Percentiles rank a stretch among this genome's conserved stretches.
phyloP scores from a whole-genome alignment of 805 yeast species.

The Hermanozyma aechmeae region DNA sequence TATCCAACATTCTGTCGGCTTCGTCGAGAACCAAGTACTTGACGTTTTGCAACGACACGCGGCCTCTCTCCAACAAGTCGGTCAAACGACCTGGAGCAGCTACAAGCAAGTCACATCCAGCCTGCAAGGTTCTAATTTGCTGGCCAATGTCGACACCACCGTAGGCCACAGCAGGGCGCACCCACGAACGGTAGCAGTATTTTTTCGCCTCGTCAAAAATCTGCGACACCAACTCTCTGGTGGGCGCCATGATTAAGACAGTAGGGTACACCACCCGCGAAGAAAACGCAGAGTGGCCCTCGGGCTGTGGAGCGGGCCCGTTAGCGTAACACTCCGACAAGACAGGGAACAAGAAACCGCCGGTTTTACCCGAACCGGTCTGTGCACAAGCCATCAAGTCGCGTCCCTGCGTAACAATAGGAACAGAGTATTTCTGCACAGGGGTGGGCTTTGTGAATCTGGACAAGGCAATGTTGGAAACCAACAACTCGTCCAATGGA shows the following conservation, averaged over 20 bases:
- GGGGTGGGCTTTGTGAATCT: conserved; percentile 96
- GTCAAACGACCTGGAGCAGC: conserved; percentile 99
- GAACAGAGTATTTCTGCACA: conserved; percentile 88
- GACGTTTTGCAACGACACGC: conserved; percentile 80
- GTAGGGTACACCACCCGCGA: conserved; percentile 87
- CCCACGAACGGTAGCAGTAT: conserved; percentile 97
- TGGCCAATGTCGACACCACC: conserved; percentile 95
- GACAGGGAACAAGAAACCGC: conserved; percentile 98
- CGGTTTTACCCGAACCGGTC: conserved; percentile 99
- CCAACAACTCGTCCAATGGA: conserved; percentile 78
- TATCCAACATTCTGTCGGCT: conserved; percentile 99
- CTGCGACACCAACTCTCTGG: conserved; percentile 98
- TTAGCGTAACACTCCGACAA: conserved; percentile 79
- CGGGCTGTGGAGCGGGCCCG: conserved; percentile 67
- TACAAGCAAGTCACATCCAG: conserved; percentile 92
- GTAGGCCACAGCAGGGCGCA: conserved; percentile 88
- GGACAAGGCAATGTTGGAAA: conserved; percentile 80
- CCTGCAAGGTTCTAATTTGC: conserved; percentile 81
- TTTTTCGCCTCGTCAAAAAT: conserved; percentile 93
- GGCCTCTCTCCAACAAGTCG: conserved; percentile 92
- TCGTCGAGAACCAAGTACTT: conserved; percentile 94
- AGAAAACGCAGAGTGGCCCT: conserved; percentile 42
- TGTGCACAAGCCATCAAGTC: conserved; percentile 97
- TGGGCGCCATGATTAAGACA: conserved; percentile 93
- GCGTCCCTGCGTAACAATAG: conserved; percentile 81